Percentiles rank a stretch among this genome's conserved stretches.
phyloP scores from a whole-genome alignment of 2,329 filamentous ascomycete genomes.

The Falciphora oryzae region DNA sequence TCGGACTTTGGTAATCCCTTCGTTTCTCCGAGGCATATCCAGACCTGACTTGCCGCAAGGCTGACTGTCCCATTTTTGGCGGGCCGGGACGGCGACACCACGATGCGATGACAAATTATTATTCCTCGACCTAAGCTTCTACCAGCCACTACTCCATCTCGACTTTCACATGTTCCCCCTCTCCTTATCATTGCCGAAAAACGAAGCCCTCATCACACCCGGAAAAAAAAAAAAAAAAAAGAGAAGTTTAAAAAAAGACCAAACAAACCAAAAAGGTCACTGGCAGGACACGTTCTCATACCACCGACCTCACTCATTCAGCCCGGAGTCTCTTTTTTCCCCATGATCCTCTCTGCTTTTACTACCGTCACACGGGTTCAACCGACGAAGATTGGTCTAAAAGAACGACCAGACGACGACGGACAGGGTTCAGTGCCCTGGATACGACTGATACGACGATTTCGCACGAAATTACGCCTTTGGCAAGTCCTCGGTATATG shows the following conservation, averaged over 20 bases:
- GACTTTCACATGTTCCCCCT: not conserved
- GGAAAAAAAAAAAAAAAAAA: conserved; percentile 12
- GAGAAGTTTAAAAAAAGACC: not conserved
- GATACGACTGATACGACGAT: conserved; percentile 7
- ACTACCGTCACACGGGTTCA: not conserved
- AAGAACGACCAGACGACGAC: not conserved
- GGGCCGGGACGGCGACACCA: conserved; percentile 19
- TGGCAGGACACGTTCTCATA: not conserved
- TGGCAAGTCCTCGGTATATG: not conserved
- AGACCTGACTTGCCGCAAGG: conserved; percentile 61
- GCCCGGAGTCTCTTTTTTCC: not conserved
- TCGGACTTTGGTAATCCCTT: conserved; percentile 45
- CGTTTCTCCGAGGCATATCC: conserved; percentile 37
- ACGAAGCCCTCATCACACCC: not conserved
- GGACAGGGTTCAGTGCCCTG: not conserved
- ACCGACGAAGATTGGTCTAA: not conserved
- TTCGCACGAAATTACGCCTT: conserved; percentile 1
- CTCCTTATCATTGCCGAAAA: not conserved
- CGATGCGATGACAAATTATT: conserved; percentile 13
- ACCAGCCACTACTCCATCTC: not conserved
- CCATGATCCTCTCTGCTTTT: not conserved
- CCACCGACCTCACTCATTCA: not conserved
- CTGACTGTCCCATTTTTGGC: conserved; percentile 39
- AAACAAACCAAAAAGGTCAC: not conserved
- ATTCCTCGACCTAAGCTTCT: conserved; percentile 11